phyloP scores from a whole-genome alignment of 2,329 filamentous ascomycete species.

The Alternaria dauci region DNA sequence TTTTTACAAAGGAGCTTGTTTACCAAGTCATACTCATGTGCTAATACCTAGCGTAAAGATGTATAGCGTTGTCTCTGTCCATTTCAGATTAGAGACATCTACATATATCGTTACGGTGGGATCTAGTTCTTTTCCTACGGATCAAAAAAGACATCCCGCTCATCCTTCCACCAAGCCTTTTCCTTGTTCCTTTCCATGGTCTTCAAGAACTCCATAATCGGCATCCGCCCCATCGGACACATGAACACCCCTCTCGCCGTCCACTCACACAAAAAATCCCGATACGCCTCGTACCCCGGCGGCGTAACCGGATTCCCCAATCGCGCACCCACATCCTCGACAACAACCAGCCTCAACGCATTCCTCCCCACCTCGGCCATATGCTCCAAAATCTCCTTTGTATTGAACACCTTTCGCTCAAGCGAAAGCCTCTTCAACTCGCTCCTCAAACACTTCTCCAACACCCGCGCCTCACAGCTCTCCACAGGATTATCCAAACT shows the following conservation, averaged over 20 bases:
- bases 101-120: not conserved
- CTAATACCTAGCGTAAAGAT: too few species aligned
- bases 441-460: conserved; percentile 2
- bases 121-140: not conserved
- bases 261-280: conserved; percentile 22
- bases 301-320: conserved; percentile 22
- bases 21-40: too few species aligned
- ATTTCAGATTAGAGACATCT: too few species aligned
- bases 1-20: too few species aligned
- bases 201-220: conserved; percentile 14
- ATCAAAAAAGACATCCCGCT: conserved; percentile 1
- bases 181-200: conserved; percentile 14
- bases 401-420: not conserved
- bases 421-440: conserved; percentile 14
- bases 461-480: conserved; percentile 4
- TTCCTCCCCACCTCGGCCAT: conserved; percentile 10
- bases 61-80: too few species aligned
- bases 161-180: conserved; percentile 20
- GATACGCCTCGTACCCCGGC: conserved; percentile 20
- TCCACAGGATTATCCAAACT: conserved; percentile 17
- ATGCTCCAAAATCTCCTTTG: conserved; percentile 14
- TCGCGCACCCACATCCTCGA: not conserved
- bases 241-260: conserved; percentile 19
- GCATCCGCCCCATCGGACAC: conserved; percentile 2
- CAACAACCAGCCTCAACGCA: conserved; percentile 13